A percentile compares a stretch with the other conserved stretches of the same genome.
phyloP scores from a whole-genome alignment of 2,329 filamentous ascomycete species.

The Alternaria conjuncta region DNA sequence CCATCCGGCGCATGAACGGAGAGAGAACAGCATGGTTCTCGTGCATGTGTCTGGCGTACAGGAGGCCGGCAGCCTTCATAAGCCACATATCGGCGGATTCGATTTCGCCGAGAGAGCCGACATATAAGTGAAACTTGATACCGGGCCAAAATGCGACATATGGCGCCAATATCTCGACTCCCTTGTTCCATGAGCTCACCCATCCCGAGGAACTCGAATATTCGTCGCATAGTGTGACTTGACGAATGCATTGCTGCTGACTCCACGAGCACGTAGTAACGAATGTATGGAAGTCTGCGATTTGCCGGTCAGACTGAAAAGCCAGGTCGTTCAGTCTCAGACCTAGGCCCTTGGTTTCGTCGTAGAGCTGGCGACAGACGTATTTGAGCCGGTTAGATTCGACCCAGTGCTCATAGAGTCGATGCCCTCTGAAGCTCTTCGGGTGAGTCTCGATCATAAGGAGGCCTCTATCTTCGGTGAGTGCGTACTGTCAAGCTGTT shows the following conservation, averaged over 20 bases:
- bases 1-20: too few species aligned
- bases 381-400: neutral
- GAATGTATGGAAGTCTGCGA: too few species aligned
- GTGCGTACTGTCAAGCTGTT: neutral
- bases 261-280: neutral
- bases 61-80: too few species aligned
- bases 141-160: too few species aligned
- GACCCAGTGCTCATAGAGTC: too few species aligned
- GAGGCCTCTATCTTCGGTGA: rapidly evolving
- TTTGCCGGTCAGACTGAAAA: neutral
- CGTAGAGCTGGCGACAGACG: neutral
- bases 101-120: neutral
- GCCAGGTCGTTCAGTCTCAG: neutral
- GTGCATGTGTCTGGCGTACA: neutral
- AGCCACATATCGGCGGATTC: too few species aligned
- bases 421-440: too few species aligned
- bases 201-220: too few species aligned
- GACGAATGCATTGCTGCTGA: neutral
- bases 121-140: neutral
- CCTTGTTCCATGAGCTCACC: too few species aligned
- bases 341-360: neutral
- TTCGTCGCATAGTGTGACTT: neutral
- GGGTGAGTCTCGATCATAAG: neutral
- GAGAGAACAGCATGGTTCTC: neutral
- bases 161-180: too few species aligned